These are phyloP conservation scores for Magnolia officinalis DNA, from an alignment of 164 flowering plant species.

Conservation along the genomic window DNA sequence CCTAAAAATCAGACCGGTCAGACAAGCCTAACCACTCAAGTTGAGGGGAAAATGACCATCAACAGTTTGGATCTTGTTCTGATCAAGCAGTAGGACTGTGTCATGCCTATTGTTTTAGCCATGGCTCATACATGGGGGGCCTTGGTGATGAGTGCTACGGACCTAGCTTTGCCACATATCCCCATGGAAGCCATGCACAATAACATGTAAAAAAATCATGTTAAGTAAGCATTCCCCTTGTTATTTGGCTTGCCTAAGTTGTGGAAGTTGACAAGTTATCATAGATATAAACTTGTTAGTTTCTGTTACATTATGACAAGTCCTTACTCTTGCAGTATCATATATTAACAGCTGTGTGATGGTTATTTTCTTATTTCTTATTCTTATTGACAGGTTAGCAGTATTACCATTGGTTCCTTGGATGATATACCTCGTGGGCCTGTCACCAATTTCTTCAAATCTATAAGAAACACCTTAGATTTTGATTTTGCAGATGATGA, in stretches of 20 bases:
- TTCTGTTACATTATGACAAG: background rate
- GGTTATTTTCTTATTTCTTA: background rate
- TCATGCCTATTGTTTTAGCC: background rate
- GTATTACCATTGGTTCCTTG: constrained; percentile 64
- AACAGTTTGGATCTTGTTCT: background rate
- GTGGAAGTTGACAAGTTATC: background rate
- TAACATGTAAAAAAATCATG: too few species aligned
- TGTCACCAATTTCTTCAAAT: constrained; percentile 65
- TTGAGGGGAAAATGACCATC: too few species aligned
- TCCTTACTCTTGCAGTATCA: background rate
- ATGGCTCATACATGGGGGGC: background rate
- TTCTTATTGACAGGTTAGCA: constrained; percentile 58
- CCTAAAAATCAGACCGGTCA: background rate
- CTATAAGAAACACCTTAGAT: constrained; percentile 80
- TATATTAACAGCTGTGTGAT: background rate
- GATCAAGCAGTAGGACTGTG: background rate
- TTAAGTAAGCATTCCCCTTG: background rate
- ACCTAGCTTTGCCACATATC: background rate
- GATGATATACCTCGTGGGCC: constrained; percentile 82
- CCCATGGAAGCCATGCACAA: background rate
- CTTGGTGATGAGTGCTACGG: background rate
- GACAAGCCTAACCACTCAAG: too few species aligned
- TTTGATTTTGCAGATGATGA: constrained; percentile 90
- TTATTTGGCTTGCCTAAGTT: background rate
- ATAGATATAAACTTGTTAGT: background rate